Evolutionary conservation across 768 basidiomycete genomes (phyloP).

Genomic region (Lanmaoa rubissima): DNA sequence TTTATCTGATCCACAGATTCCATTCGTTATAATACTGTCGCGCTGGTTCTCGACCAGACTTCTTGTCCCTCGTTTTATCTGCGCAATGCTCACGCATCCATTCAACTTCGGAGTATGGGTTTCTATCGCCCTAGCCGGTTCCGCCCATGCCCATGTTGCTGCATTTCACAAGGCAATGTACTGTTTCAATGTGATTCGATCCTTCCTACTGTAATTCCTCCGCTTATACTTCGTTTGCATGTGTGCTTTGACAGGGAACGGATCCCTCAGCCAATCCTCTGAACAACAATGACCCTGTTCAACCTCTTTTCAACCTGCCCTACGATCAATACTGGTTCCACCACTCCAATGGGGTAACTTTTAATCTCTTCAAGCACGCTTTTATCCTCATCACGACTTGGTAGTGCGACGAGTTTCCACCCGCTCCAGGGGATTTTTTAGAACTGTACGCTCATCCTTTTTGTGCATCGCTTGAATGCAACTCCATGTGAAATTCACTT

Average conservation of each 20-base stretch:
- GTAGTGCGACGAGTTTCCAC: conserved; percentile 5
- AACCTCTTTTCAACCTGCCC: too few species aligned
- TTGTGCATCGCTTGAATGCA: not conserved
- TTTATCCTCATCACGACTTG: not conserved
- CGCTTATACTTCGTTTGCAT: not conserved
- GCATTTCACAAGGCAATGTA: not conserved
- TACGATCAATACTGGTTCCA: conserved; percentile 10
- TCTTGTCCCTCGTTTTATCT: not conserved
- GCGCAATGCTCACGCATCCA: not conserved
- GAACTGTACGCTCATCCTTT: conserved; percentile 7
- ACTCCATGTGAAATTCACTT: not conserved
- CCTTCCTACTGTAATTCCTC: not conserved
- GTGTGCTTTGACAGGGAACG: too few species aligned
- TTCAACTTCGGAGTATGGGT: not conserved
- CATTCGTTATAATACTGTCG: conserved; percentile 1
- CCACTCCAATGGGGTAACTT: not conserved
- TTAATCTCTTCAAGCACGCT: not conserved
- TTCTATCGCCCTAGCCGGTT: conserved; percentile 9
- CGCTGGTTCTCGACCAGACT: conserved; percentile 6
- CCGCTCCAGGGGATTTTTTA: not conserved
- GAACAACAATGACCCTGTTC: too few species aligned
- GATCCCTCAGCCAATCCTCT: too few species aligned
- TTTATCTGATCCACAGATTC: not conserved
- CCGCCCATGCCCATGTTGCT: conserved; percentile 4
- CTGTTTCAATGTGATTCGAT: conserved; percentile 2